phyloP scores from a whole-genome alignment of 768 basidiomycete genomes.

The Trametes coccinea region DNA sequence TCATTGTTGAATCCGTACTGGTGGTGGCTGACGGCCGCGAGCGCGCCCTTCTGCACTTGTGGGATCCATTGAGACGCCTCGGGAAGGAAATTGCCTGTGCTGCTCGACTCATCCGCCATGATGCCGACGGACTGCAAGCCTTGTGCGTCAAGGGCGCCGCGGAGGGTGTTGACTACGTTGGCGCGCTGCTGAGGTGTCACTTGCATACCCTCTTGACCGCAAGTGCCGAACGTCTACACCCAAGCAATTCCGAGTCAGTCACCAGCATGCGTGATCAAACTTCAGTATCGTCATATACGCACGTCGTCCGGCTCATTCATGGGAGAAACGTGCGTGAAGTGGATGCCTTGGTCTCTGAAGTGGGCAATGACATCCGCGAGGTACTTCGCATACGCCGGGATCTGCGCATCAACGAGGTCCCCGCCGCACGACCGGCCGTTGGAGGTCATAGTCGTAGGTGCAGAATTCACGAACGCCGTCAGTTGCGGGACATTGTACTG shows the following conservation, averaged over 20 bases:
- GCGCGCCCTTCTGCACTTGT: constrained; percentile 24
- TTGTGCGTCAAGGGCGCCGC: constrained; percentile 10
- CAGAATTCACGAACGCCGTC: constrained; percentile 47
- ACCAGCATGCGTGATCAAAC: too few relatives aligned
- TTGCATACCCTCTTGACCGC: constrained; percentile 49
- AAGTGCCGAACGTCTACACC: constrained; percentile 37
- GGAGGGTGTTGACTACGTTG: constrained; percentile 40
- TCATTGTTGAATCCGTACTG: constrained; percentile 50
- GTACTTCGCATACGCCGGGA: constrained; percentile 41
- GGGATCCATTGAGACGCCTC: constrained; percentile 26
- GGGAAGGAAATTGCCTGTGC: constrained; percentile 20
- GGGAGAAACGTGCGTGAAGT: constrained; percentile 42
- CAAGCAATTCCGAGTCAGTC: neutral
- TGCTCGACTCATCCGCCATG: constrained; percentile 44
- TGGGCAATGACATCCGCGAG: constrained; percentile 44
- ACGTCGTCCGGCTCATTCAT: constrained; percentile 36
- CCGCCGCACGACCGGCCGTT: constrained; percentile 25
- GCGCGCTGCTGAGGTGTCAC: constrained; percentile 44
- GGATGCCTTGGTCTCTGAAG: constrained; percentile 40
- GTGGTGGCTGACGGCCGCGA: constrained; percentile 44
- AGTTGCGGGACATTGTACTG: constrained; percentile 38
- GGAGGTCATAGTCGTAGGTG: constrained; percentile 30
- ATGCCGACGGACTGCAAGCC: constrained; percentile 17
- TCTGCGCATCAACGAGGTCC: constrained; percentile 16
- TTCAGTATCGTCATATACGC: constrained; percentile 35